phyloP scores from a whole-genome alignment of 345 rosid genomes.

The Salix brachista region DNA sequence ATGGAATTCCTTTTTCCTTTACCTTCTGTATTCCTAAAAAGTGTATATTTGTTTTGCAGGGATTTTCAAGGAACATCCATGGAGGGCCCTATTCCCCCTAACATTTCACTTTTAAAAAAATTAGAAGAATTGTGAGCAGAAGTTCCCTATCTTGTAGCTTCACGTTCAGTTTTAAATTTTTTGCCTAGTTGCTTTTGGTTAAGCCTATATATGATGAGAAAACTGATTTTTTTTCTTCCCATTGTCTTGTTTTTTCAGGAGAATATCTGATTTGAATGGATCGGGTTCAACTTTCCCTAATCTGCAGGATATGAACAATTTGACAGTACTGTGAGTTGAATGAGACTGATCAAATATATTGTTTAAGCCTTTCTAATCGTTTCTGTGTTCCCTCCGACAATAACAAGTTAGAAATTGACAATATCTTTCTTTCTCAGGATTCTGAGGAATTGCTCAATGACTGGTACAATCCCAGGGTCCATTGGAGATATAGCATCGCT shows the following conservation, averaged over 20 bases:
- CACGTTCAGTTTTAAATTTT: not conserved
- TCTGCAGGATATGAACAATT: conserved; percentile 23
- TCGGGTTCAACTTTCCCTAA: conserved; percentile 47
- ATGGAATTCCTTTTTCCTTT: not conserved
- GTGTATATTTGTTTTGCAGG: conserved; percentile 27
- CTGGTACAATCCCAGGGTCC: conserved; percentile 43
- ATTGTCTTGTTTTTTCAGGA: conserved; percentile 33
- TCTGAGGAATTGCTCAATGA: conserved; percentile 58
- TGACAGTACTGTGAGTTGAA: conserved; percentile 48
- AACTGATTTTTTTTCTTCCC: not conserved
- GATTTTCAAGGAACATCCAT: conserved; percentile 76
- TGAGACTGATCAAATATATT: not conserved
- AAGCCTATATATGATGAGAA: not conserved
- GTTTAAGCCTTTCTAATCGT: not conserved
- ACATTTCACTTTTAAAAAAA: conserved; percentile 47
- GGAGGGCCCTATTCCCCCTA: conserved; percentile 86
- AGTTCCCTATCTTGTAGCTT: not conserved
- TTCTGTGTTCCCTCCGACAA: not conserved
- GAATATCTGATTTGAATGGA: conserved; percentile 64
- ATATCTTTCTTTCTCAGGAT: conserved; percentile 36
- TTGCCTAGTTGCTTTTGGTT: not conserved
- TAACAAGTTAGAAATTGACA: conserved; percentile 2
- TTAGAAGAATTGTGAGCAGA: conserved; percentile 56
- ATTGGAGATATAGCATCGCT: conserved; percentile 35
- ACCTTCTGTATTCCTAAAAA: not conserved